These are phyloP conservation scores for Paxillus involutus DNA, from an alignment of 768 basidiomycete genomes.

Conservation along the genomic window DNA sequence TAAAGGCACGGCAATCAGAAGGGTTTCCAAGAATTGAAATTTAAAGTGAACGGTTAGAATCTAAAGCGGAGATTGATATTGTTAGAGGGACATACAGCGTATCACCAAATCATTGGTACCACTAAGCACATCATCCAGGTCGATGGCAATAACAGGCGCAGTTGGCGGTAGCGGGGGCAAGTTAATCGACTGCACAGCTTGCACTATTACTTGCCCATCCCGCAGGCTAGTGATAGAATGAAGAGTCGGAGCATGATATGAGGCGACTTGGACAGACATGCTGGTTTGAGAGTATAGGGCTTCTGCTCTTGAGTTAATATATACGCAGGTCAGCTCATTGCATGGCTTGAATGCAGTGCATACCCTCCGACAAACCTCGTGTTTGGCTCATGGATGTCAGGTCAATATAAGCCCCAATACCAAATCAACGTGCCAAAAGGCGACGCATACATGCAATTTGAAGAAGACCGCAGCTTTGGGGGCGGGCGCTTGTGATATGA, in stretches of 20 bases:
- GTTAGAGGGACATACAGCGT: slow-evolving; percentile 41
- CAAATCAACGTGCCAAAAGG: neutral
- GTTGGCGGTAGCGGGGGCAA: slow-evolving; percentile 14
- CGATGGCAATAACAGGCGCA: slow-evolving; percentile 52
- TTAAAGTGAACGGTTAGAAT: neutral
- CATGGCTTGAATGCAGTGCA: neutral
- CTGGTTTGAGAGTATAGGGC: neutral
- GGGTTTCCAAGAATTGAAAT: neutral
- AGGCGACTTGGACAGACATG: neutral
- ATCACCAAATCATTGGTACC: slow-evolving; percentile 53
- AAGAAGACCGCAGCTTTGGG: no score
- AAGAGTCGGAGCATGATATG: neutral
- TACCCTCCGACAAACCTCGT: neutral
- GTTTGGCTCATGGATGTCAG: neutral
- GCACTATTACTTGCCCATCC: neutral
- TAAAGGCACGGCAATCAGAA: neutral
- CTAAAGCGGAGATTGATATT: neutral
- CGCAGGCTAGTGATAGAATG: neutral
- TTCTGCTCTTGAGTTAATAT: neutral
- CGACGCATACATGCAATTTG: neutral
- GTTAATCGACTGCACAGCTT: neutral
- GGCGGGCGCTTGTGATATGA: no score
- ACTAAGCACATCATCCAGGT: slow-evolving; percentile 63
- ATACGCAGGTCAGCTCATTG: neutral
- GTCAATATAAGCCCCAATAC: neutral